These are phyloP conservation scores for Leccinum olivaceopallidum DNA, from an alignment of 768 basidiomycete genomes.

Conservation along the genomic window DNA sequence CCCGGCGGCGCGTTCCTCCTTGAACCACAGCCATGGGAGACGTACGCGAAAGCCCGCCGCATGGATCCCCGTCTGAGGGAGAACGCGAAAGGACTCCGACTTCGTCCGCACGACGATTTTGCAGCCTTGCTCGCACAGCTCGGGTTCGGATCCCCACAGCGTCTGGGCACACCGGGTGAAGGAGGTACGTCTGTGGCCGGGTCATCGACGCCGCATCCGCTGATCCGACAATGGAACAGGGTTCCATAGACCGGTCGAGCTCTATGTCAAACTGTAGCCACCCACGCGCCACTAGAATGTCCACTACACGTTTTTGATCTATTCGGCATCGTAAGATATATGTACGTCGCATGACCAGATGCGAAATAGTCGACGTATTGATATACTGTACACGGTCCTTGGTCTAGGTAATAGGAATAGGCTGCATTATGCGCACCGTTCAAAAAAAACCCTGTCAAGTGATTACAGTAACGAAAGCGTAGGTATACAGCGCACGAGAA, in stretches of 20 bases:
- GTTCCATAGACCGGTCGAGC: constrained; percentile 48
- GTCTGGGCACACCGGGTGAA: constrained; percentile 58
- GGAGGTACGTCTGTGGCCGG: constrained; percentile 49
- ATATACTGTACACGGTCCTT: constrained; percentile 5
- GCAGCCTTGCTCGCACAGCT: constrained; percentile 50
- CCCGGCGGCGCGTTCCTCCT: constrained; percentile 70
- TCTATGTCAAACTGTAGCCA: constrained; percentile 49
- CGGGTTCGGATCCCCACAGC: constrained; percentile 56
- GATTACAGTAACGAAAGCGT: not conserved
- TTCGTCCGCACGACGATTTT: constrained; percentile 70
- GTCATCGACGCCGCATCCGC: not conserved
- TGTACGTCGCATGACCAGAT: not conserved
- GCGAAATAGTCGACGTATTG: not conserved
- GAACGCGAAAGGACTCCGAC: constrained; percentile 51
- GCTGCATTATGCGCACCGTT: not conserved
- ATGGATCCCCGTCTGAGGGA: constrained; percentile 66
- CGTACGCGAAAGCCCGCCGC: constrained; percentile 75
- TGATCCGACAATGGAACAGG: constrained; percentile 15
- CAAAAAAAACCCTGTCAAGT: not conserved
- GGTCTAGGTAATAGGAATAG: not conserved
- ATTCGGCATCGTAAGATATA: not conserved
- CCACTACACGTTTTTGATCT: not conserved
- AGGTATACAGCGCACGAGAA: not conserved
- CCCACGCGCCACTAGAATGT: not conserved
- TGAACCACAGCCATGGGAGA: constrained; percentile 85